Conservation (phyloP, 2,329 filamentous ascomycete genomes). For the Plectosphaerella cucumerina region DNA sequence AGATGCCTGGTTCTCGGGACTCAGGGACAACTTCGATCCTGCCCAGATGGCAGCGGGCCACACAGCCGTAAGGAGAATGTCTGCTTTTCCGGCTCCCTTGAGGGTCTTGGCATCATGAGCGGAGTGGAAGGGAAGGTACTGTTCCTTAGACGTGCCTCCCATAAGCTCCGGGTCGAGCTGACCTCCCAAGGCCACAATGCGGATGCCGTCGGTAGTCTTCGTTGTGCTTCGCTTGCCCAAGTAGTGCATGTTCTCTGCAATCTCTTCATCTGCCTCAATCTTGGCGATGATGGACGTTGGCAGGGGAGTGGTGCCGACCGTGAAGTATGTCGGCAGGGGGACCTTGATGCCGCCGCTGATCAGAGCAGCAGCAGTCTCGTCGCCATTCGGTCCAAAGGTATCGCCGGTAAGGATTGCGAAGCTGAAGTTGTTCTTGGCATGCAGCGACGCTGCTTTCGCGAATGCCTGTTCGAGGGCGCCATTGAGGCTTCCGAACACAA, state of each 20-base stretch:
- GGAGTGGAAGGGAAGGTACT: constrained; percentile 73
- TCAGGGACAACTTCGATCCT: constrained; percentile 61
- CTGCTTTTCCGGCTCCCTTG: constrained; percentile 70
- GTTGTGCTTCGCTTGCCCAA: constrained; percentile 82
- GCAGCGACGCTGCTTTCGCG: constrained; percentile 73
- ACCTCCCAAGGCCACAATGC: constrained; percentile 84
- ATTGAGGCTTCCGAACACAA: constrained; percentile 79
- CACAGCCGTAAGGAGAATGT: constrained; percentile 81
- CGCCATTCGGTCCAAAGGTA: constrained; percentile 63
- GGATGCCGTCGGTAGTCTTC: constrained; percentile 85
- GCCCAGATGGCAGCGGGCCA: constrained; percentile 76
- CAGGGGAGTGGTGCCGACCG: constrained; percentile 68
- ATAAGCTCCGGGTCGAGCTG: constrained; percentile 57
- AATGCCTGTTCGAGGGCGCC: constrained; percentile 75
- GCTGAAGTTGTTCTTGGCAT: constrained; percentile 83
- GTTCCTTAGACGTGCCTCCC: constrained; percentile 62
- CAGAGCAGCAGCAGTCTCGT: constrained; percentile 58
- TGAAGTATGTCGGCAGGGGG: constrained; percentile 87
- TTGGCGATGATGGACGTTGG: constrained; percentile 68
- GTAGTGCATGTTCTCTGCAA: constrained; percentile 89
- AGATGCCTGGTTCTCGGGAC: constrained; percentile 45
- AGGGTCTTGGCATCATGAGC: constrained; percentile 72
- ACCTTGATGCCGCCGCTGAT: constrained; percentile 69
- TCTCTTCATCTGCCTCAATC: constrained; percentile 66
- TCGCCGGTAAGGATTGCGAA: constrained; percentile 83